Evolutionary conservation across 2,329 filamentous ascomycete genomes (phyloP).

Genomic region (Truncatella angustata): DNA sequence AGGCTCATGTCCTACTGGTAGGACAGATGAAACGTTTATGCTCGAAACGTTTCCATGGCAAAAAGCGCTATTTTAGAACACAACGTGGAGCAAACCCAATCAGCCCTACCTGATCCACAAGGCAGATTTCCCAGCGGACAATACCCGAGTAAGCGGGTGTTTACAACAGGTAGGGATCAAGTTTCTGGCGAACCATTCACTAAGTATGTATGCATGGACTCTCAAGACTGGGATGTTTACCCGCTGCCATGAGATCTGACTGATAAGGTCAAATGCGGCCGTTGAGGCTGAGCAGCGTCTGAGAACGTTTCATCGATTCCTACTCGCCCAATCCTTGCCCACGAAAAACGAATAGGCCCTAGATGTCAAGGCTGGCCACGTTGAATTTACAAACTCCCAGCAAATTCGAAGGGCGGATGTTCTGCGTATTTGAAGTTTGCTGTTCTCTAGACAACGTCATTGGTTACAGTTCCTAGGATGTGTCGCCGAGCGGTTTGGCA

Average conservation of each 20-base stretch:
- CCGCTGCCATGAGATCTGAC: not conserved
- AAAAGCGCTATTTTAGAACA: not conserved
- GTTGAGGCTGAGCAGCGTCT: not conserved
- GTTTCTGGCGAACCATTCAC: too few relatives aligned
- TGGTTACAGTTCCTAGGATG: not conserved
- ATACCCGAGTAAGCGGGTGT: not conserved
- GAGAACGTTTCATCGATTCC: not conserved
- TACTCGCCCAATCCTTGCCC: not conserved
- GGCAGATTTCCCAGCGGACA: not conserved
- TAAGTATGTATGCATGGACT: too few relatives aligned
- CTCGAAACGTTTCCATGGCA: not conserved
- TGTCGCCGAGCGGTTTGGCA: not conserved
- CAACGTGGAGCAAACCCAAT: not conserved
- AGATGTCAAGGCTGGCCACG: not conserved
- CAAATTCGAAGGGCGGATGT: too few relatives aligned
- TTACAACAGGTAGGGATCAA: too few relatives aligned
- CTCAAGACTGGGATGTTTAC: too few relatives aligned
- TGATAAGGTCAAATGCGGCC: not conserved
- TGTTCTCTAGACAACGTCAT: not conserved
- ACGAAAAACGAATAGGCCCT: not conserved
- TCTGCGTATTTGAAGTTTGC: too few relatives aligned
- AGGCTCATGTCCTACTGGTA: too few relatives aligned
- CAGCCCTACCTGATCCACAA: constrained; percentile 1
- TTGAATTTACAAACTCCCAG: too few relatives aligned
- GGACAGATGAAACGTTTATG: not conserved